Percentiles rank a stretch among this genome's conserved stretches.
These are phyloP conservation scores for Przewalskia tangutica DNA, from an alignment of 257 asterid genomes.

Conservation along the genomic window DNA sequence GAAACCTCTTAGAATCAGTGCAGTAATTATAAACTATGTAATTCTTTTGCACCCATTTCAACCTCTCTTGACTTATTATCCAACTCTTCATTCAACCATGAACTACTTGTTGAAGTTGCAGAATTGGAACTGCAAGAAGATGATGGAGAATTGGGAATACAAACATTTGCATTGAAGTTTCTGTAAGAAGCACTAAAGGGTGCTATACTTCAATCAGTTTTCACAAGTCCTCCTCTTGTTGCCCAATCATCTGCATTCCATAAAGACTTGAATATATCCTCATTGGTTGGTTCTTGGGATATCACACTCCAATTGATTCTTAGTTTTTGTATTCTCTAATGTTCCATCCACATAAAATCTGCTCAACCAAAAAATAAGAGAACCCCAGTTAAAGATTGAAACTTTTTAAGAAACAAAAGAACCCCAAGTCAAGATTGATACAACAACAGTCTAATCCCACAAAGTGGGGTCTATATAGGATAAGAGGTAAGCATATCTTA, in stretches of 20 bases:
- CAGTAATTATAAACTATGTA: slow-evolving; percentile 67
- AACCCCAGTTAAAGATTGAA: neutral
- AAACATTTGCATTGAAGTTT: slow-evolving; percentile 38
- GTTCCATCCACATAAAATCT: slow-evolving; percentile 51
- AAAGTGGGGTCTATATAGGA: no score
- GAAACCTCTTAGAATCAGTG: slow-evolving; percentile 55
- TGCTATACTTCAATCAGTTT: slow-evolving; percentile 60
- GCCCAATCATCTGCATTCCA: slow-evolving; percentile 85
- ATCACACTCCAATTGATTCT: slow-evolving; percentile 43
- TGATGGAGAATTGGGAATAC: slow-evolving; percentile 30
- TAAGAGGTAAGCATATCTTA: no score
- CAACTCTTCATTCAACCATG: slow-evolving; percentile 35
- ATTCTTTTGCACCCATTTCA: slow-evolving; percentile 38
- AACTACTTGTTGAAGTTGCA: neutral
- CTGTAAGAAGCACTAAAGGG: slow-evolving; percentile 59
- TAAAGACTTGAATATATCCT: slow-evolving; percentile 54
- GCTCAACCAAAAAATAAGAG: neutral
- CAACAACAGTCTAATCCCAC: no score
- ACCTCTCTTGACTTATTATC: slow-evolving; percentile 28
- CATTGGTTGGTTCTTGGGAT: slow-evolving; percentile 56
- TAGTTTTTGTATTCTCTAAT: slow-evolving; percentile 60
- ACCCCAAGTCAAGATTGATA: no score
- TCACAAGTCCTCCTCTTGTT: slow-evolving; percentile 55
- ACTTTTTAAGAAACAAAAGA: neutral
- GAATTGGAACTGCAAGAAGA: slow-evolving; percentile 30